Percentiles rank a stretch among this genome's conserved stretches.
These are phyloP conservation scores for Cicer chorassanicum DNA, from an alignment of 306 rosid genomes.

Conservation along the genomic window DNA sequence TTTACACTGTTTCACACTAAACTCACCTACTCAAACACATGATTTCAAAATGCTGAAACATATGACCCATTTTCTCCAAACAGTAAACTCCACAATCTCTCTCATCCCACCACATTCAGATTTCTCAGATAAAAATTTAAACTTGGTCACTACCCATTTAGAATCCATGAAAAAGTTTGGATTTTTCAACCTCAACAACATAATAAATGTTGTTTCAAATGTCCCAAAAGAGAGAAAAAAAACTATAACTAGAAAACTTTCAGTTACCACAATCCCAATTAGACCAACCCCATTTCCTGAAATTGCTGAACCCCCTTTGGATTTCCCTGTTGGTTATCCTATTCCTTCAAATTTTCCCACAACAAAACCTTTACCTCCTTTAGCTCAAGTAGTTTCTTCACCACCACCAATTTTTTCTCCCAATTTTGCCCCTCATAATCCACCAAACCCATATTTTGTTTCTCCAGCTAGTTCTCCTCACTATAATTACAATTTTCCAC, in stretches of 20 bases:
- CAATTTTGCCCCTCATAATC: constrained; percentile 55
- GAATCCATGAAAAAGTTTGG: constrained; percentile 62
- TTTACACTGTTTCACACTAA: constrained; percentile 47
- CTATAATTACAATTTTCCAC: constrained; percentile 56
- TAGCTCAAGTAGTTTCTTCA: constrained; percentile 54
- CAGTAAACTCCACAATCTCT: constrained; percentile 65
- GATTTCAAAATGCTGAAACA: constrained; percentile 54
- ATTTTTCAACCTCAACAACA: constrained; percentile 50
- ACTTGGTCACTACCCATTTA: constrained; percentile 56
- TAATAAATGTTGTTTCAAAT: constrained; percentile 44
- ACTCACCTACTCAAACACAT: constrained; percentile 38
- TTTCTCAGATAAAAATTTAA: constrained; percentile 49
- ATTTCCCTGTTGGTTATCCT: constrained; percentile 54
- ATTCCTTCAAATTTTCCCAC: constrained; percentile 56
- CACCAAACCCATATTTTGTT: constrained; percentile 44
- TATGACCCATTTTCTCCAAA: constrained; percentile 56
- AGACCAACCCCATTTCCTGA: constrained; percentile 68
- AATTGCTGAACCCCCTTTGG: constrained; percentile 63
- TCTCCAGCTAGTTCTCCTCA: constrained; percentile 67
- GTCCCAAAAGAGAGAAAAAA: constrained; percentile 47
- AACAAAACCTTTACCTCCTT: constrained; percentile 57
- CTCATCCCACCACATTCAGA: constrained; percentile 51
- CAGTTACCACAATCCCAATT: constrained; percentile 54
- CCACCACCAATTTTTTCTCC: constrained; percentile 52
- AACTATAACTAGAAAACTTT: constrained; percentile 62